Percentiles rank a stretch among this genome's conserved stretches.
These are phyloP conservation scores for Pelargonium australe DNA, from an alignment of 441 rosid species.

Conservation along the genomic window DNA sequence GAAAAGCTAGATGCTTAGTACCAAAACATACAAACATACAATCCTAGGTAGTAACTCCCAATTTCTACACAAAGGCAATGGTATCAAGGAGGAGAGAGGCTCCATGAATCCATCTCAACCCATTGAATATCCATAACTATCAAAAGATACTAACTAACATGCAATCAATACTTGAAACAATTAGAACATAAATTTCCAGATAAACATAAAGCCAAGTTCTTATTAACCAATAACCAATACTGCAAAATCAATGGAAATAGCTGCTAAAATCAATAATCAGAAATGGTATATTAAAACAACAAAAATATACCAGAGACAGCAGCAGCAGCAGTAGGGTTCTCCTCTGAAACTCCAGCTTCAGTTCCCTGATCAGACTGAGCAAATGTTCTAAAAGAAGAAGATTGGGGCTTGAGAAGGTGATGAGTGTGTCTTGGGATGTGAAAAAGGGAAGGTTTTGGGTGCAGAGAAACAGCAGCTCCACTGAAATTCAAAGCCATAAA, in stretches of 20 bases:
- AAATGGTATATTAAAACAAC: background rate
- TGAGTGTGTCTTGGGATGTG: conserved; percentile 25
- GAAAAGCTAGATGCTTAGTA: no score
- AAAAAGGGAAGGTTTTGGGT: conserved; percentile 25
- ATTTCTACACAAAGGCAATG: no score
- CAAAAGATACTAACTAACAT: no score
- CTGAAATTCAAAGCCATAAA: conserved; percentile 35
- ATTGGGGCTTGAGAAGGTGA: conserved; percentile 20
- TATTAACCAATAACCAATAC: background rate
- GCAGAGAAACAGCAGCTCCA: conserved; percentile 28
- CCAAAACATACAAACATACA: no score
- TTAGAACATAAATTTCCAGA: no score
- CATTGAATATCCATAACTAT: no score
- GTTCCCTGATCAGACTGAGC: conserved; percentile 40
- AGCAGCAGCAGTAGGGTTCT: conserved; percentile 28
- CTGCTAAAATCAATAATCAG: background rate
- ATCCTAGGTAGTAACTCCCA: no score
- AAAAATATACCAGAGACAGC: conserved; percentile 32
- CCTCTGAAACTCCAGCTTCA: conserved; percentile 40
- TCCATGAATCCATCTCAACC: no score
- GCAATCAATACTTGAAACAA: no score
- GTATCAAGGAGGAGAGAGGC: no score
- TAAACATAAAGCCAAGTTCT: background rate
- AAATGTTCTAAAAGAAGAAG: conserved; percentile 21
- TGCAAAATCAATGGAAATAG: conserved; percentile 7